Base-by-base conservation (phyloP, 495 filamentous ascomycete genomes). In the Xylaria bambusicola region DNA sequence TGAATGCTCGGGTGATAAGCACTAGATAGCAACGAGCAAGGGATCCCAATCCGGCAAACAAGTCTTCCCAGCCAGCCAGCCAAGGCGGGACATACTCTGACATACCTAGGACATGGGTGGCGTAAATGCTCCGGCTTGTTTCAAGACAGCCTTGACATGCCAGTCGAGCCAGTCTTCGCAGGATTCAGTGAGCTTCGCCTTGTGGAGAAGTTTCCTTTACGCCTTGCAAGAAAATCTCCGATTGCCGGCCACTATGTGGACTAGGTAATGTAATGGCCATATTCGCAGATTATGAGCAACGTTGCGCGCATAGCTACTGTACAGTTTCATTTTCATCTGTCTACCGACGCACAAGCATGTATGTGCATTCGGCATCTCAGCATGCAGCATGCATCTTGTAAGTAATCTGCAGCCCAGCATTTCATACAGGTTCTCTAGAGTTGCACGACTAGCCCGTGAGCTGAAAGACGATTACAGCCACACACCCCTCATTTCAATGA, bases 61-160 rank as follows among this genome's bases (percentile, higher is more conserved):
- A 15, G 36, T 13, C 36, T 15, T 3, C 36, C 5, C 6, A 38
- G 12, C 36, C 7, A 15, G 10, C 5, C 29, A 33, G 10, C n/a
- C n/a, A 10, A 33, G 5, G 29, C 29, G 10, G 10, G 29, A 33
- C 29, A 10, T 10, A 33, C 5, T 5, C 10, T 10, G n/a, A 29
- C 10, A 52, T 20, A n/a, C 41, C 52, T 18, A 54, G 38, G 38
- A 26, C 44, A 6, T 29, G 18, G 3, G 15, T 6, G 50, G 8
- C 21, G 36, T 4, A 44, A 54, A 54, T 44, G 52, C 38, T 54
- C 52, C 52, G 52, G 38, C 12, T 17, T 23, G 52, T 54, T 54
- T 54, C 52, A 54, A 54, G 52, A 20, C 38, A 40, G 18, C n/a
- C 4, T 13, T 6, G 18, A 20, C n/a, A 21, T 23, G 29, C 38